These are phyloP conservation scores for Cercospora canescens DNA, from an alignment of 2,329 filamentous ascomycete genomes.

Conservation along the genomic window DNA sequence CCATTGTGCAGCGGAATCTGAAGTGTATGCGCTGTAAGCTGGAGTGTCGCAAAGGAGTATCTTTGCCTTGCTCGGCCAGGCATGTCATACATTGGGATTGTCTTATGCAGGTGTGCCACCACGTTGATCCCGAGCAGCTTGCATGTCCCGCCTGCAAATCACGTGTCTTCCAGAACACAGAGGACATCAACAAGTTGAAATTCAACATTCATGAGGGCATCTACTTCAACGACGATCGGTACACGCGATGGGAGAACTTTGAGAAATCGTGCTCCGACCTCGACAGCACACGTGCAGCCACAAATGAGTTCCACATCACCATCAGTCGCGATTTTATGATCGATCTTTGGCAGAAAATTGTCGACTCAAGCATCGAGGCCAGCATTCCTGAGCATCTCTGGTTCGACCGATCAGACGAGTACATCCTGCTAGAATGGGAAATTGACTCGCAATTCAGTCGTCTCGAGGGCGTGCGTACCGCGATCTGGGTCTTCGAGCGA, in stretches of 20 bases:
- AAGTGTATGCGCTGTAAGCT: neutral
- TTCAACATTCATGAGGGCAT: conserved; percentile 3
- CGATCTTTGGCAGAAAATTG: conserved; percentile 3
- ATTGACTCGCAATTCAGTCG: neutral
- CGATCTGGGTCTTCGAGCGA: conserved; percentile 4
- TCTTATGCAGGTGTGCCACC: neutral
- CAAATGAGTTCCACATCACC: neutral
- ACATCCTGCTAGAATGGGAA: neutral
- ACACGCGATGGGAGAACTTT: conserved; percentile 20
- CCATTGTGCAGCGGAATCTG: neutral
- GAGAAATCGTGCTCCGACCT: conserved; percentile 20
- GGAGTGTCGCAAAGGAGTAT: neutral
- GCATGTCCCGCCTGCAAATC: conserved; percentile 1
- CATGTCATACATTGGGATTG: conserved; percentile 7
- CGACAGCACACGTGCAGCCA: neutral
- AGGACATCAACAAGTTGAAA: neutral
- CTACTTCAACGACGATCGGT: conserved; percentile 14
- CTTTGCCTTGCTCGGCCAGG: conserved; percentile 1
- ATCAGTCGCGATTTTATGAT: conserved; percentile 5
- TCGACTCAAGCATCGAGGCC: neutral
- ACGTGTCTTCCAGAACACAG: conserved; percentile 1
- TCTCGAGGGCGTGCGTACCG: conserved; percentile 4
- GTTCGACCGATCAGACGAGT: neutral
- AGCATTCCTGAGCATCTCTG: neutral
- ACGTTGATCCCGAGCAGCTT: neutral